Base-by-base conservation (phyloP, 176 grass and related monocot species). In the Zizania latifolia region DNA sequence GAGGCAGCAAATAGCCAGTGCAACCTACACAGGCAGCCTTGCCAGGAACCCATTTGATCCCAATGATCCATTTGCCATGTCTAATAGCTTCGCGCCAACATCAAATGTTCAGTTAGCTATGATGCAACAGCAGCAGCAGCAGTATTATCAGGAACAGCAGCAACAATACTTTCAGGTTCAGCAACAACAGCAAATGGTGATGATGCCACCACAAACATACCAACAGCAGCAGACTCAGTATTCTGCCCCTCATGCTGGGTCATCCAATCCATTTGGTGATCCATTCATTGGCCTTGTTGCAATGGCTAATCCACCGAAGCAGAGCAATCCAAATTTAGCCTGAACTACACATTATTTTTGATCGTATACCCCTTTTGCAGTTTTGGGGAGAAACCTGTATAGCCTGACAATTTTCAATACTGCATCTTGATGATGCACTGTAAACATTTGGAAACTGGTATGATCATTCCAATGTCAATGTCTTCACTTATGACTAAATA, bases 71-170 rank as follows among this genome's bases (percentile, higher is more conserved):
- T 99, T 99, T 66, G 51, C 89, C 40, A 79, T 90, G 92, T 99
- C 95, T 17, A 88, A 55, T 30, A 74, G 62, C 72, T 84, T 99
- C n/a, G 80, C 87, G 0, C 95, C 92, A 1, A 87, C 89, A 12
- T 86, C 82, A 8, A 94, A 86, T 39, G 89, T 94, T 4, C 95
- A 99, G 51, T 70, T 94, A 78, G 92, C 89, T 13, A 72, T 94
- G 87, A 61, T 92, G 87, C 69, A 63, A 28, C 86, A 94, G 23
- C 91, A 97, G 56, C 84, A 89, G 32, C 88, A 94, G 56, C 74
- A 89, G 27, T n/a, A n/a, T n/a, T 86, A 89, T 58, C 83, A 87
- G 48, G 54, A 53, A 7, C 88, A 89, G 54, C 81, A 78, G 59
- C 84, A 93, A 16, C 81, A 89, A 0, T 90, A 94, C 27, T 84